phyloP scores from a whole-genome alignment of 768 basidiomycete species.

The Amanita rubescens region DNA sequence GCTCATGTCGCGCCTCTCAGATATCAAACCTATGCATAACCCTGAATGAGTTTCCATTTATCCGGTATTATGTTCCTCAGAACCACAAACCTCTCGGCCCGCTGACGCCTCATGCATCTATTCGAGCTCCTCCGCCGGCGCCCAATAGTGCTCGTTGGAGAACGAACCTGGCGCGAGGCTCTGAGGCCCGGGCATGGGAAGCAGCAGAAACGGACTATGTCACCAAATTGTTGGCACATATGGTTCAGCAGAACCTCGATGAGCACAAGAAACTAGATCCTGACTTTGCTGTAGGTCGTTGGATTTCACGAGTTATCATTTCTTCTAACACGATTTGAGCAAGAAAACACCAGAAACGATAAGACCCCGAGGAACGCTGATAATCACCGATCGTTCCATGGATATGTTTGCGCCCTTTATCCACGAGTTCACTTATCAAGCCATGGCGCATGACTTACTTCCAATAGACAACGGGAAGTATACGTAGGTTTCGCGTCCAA shows the following conservation, averaged over 20 bases:
- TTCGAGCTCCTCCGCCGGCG: conserved; percentile 57
- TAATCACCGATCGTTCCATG: conserved; percentile 96
- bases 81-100: conserved; percentile 81
- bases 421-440: conserved; percentile 99
- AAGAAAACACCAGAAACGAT: conserved; percentile 49
- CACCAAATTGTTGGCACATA: conserved; percentile 75
- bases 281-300: conserved; percentile 71
- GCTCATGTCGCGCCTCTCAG: conserved; percentile 27
- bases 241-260: conserved; percentile 79
- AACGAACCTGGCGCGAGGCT: conserved; percentile 71
- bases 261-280: conserved; percentile 81
- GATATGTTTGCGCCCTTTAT: conserved; percentile 85
- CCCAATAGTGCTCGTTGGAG: conserved; percentile 70
- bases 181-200: conserved; percentile 61
- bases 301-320: conserved; percentile 5
- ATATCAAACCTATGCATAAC: conserved; percentile 87
- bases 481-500: conserved; percentile 45
- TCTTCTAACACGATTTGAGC: background rate
- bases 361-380: conserved; percentile 70
- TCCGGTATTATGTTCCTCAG: conserved; percentile 86
- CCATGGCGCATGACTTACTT: conserved; percentile 94
- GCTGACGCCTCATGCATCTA: conserved; percentile 59
- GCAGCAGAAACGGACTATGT: conserved; percentile 68
- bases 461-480: conserved; percentile 88
- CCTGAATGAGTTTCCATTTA: conserved; percentile 85